Evolutionary conservation across 1,284 basidiomycete species (phyloP).

Genomic region (Pseudozyma pruni): DNA sequence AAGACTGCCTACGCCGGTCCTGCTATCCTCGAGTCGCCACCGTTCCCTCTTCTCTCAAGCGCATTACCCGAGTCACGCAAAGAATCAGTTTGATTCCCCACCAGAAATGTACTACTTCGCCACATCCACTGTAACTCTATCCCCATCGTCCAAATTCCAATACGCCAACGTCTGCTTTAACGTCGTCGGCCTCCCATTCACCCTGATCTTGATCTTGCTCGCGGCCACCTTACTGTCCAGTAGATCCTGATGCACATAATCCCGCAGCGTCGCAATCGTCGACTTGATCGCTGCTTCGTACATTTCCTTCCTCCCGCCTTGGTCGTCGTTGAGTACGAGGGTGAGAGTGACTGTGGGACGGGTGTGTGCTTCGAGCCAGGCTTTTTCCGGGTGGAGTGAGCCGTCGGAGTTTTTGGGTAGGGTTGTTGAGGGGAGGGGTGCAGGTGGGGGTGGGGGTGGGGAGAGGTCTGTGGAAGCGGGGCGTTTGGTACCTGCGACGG

Average conservation of each 20-base stretch:
- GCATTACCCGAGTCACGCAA: too few relatives aligned
- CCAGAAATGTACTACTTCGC: conserved; percentile 24
- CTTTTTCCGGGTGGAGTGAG: conserved; percentile 48
- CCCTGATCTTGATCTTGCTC: conserved; percentile 60
- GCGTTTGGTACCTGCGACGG: conserved; percentile 21
- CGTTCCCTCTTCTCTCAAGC: too few relatives aligned
- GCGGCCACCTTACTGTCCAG: conserved; percentile 56
- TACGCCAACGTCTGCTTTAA: conserved; percentile 62
- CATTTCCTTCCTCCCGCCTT: conserved; percentile 25
- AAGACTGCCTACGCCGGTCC: too few relatives aligned
- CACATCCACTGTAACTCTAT: conserved; percentile 49
- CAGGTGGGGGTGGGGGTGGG: conserved; percentile 27
- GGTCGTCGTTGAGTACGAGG: conserved; percentile 40
- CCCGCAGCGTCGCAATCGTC: conserved; percentile 55
- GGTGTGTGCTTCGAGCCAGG: conserved; percentile 57
- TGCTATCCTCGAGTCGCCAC: too few relatives aligned
- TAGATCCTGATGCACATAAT: conserved; percentile 56
- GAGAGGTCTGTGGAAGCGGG: conserved; percentile 31
- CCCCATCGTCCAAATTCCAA: conserved; percentile 63
- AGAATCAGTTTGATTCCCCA: too few relatives aligned
- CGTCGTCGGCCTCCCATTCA: conserved; percentile 56
- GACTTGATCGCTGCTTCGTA: conserved; percentile 55
- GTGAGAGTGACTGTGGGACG: conserved; percentile 46
- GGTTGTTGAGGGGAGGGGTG: conserved; percentile 10
- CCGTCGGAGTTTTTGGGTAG: conserved; percentile 41